Percentiles rank a stretch among this genome's conserved stretches.
Evolutionary conservation across 2,329 filamentous ascomycete species (phyloP).

Genomic region (Arthrobotrys sinensis): DNA sequence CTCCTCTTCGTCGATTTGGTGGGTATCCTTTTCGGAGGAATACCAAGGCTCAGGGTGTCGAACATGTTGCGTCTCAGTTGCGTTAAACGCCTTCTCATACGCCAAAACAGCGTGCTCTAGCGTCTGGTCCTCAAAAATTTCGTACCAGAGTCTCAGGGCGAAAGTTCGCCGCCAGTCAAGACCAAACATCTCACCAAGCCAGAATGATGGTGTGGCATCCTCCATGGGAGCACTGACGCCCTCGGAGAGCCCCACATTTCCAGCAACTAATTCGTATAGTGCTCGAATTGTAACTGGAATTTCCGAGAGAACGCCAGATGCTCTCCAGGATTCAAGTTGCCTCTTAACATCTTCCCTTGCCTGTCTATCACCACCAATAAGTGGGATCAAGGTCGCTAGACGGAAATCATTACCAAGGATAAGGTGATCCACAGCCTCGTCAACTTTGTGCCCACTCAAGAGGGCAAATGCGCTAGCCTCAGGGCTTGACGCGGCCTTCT

Average conservation of each 20-base stretch:
- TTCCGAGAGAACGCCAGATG: slow-evolving; percentile 86
- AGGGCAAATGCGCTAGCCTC: slow-evolving; percentile 89
- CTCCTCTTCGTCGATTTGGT: slow-evolving; percentile 76
- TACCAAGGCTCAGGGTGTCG: slow-evolving; percentile 82
- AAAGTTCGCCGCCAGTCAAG: slow-evolving; percentile 96
- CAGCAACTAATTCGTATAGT: slow-evolving; percentile 89
- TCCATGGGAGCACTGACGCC: slow-evolving; percentile 84
- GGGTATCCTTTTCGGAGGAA: slow-evolving; percentile 72
- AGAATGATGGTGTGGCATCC: slow-evolving; percentile 84
- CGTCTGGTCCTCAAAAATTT: slow-evolving; percentile 77
- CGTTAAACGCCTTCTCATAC: slow-evolving; percentile 82
- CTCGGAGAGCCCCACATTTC: slow-evolving; percentile 86
- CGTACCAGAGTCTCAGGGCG: slow-evolving; percentile 91
- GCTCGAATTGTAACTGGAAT: slow-evolving; percentile 87
- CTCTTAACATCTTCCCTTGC: slow-evolving; percentile 81
- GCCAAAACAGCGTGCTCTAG: slow-evolving; percentile 80
- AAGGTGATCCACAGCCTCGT: slow-evolving; percentile 86
- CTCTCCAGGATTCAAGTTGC: slow-evolving; percentile 87
- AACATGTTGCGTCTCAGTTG: slow-evolving; percentile 68
- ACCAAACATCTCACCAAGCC: slow-evolving; percentile 85
- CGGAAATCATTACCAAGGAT: slow-evolving; percentile 83
- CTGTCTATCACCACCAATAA: slow-evolving; percentile 81
- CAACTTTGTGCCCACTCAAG: slow-evolving; percentile 82
- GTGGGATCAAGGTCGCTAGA: slow-evolving; percentile 85
- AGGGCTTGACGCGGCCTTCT: slow-evolving; percentile 73